phyloP scores from a whole-genome alignment of 1,284 basidiomycete species.

The Trametes pubescens region DNA sequence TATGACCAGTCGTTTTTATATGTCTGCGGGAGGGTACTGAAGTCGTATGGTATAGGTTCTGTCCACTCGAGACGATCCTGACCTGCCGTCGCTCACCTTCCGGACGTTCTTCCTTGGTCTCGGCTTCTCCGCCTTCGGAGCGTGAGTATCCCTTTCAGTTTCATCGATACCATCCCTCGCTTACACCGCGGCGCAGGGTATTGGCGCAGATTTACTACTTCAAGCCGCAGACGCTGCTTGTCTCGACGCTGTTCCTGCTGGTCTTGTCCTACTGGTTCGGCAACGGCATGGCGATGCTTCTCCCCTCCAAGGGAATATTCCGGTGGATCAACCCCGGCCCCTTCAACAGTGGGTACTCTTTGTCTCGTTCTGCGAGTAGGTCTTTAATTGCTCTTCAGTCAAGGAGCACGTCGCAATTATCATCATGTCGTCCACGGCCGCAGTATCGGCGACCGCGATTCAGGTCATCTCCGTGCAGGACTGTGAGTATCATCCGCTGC shows the following conservation, averaged over 20 bases:
- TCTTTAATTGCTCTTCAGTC: conserved; percentile 30
- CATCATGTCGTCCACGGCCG: conserved; percentile 48
- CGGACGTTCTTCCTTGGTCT: conserved; percentile 48
- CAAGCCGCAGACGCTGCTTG: conserved; percentile 47
- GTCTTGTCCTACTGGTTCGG: conserved; percentile 49
- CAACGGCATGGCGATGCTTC: conserved; percentile 42
- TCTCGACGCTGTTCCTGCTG: conserved; percentile 46
- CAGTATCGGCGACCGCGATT: conserved; percentile 47
- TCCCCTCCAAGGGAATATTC: conserved; percentile 46
- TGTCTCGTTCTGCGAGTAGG: too few species aligned
- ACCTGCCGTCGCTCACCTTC: conserved; percentile 49
- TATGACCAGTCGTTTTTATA: not conserved
- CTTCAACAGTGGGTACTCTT: conserved; percentile 48
- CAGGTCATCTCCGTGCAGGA: conserved; percentile 49
- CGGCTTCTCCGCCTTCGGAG: conserved; percentile 46
- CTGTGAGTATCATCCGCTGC: conserved; percentile 31
- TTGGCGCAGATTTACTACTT: conserved; percentile 50
- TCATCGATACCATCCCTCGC: not conserved
- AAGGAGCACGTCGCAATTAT: conserved; percentile 47
- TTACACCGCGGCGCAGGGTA: conserved; percentile 35
- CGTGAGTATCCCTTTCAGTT: conserved; percentile 34
- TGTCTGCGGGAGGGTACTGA: not conserved
- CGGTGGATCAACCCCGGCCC: conserved; percentile 53
- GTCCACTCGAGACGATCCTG: conserved; percentile 49
- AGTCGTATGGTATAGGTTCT: conserved; percentile 38